Percentiles rank a stretch among this genome's conserved stretches.
These are phyloP conservation scores for Ogataea polymorpha DNA, from an alignment of 805 yeast species.

Conservation along the genomic window DNA sequence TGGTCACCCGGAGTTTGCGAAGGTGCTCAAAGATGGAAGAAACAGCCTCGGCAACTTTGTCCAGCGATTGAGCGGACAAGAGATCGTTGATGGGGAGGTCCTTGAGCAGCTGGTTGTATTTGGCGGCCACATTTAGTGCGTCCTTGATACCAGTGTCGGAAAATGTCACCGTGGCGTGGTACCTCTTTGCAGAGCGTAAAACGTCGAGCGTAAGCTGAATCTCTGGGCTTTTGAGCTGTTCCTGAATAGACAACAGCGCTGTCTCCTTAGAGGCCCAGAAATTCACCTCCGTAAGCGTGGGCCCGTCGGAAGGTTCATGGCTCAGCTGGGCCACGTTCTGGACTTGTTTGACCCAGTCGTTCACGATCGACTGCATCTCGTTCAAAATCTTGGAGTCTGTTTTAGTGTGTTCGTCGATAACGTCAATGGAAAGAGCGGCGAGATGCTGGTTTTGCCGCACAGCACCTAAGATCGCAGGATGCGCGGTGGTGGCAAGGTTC, in stretches of 20 bases:
- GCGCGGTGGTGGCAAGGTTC: constrained; percentile 50
- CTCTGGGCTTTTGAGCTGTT: constrained; percentile 54
- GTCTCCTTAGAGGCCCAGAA: constrained; percentile 77
- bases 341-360: constrained; percentile 68
- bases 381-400: constrained; percentile 60
- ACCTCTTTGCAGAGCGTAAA: constrained; percentile 68
- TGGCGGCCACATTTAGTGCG: constrained; percentile 46
- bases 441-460: constrained; percentile 24
- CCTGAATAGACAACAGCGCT: constrained; percentile 51
- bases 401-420: constrained; percentile 31
- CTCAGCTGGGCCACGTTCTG: constrained; percentile 52
- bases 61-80: constrained; percentile 42
- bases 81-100: constrained; percentile 70
- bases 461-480: constrained; percentile 46
- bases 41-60: constrained; percentile 44
- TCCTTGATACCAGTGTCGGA: constrained; percentile 68
- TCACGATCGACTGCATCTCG: constrained; percentile 63
- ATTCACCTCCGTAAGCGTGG: constrained; percentile 60
- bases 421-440: constrained; percentile 8
- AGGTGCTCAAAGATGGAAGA: constrained; percentile 55
- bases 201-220: constrained; percentile 57
- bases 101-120: constrained; percentile 60
- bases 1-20: constrained; percentile 54
- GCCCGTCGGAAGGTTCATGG: constrained; percentile 53
- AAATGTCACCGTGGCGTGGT: constrained; percentile 68